Conservation (phyloP, 768 basidiomycete species). For the Mycena capillaripes region DNA sequence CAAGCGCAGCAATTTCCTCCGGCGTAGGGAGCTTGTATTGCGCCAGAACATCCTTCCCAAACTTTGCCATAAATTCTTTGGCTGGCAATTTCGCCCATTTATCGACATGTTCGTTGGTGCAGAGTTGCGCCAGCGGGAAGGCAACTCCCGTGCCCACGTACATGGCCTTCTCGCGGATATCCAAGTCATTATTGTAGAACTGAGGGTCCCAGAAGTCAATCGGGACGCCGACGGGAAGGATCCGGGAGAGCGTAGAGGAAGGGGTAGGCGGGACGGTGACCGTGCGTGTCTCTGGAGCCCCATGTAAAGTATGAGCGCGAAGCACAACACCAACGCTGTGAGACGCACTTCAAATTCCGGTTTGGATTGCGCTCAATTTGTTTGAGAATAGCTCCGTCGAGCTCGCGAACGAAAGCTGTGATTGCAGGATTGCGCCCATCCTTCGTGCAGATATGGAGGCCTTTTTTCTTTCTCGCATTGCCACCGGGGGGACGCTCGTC, state of each 20-base stretch:
- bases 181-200: slow-evolving; percentile 6
- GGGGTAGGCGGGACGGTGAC: neutral
- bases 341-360: neutral
- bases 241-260: neutral
- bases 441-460: neutral
- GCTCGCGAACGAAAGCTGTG: slow-evolving; percentile 1
- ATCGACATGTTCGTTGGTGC: neutral
- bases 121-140: neutral
- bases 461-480: slow-evolving; percentile 2
- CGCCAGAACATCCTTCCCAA: slow-evolving; percentile 6
- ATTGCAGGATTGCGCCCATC: neutral
- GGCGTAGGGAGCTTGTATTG: slow-evolving; percentile 7
- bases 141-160: slow-evolving; percentile 9
- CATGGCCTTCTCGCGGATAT: neutral
- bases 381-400: neutral
- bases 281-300: neutral
- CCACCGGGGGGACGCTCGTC: slow-evolving; percentile 7
- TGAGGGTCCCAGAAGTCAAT: slow-evolving; percentile 9
- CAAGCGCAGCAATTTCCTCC: slow-evolving; percentile 6
- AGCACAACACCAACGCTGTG: no score
- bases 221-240: neutral
- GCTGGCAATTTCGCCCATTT: neutral
- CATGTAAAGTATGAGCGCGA: neutral
- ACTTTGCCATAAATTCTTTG: slow-evolving; percentile 15
- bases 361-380: neutral